Evolutionary conservation across 164 flowering plant genomes (phyloP), one percentile per base, ranked within the genome.

Genomic region (Chimonanthus salicifolius): DNA sequence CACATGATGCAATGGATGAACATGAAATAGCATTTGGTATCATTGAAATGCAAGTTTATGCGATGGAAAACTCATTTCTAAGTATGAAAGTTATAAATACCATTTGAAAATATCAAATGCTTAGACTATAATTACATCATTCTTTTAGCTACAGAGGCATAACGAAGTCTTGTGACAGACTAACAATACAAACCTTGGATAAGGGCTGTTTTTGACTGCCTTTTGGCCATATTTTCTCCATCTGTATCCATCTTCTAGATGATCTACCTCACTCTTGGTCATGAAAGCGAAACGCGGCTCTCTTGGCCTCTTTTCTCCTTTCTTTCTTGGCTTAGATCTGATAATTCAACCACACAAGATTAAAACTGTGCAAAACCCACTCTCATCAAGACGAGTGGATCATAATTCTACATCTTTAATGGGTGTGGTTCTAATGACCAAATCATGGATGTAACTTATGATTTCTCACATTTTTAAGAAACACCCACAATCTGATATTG

Each of bases 141-240:
- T 54, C 60, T 10, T 10, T 54, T 54, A 3, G 49, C 65, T n/a
- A 63, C 33, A 63, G 66, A 18, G 1, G 45, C 68, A 45, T 33
- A 43, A 7, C 4, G 48, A 45, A 13, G 9, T 66, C 46, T 44
- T 43, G 16, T 45, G n/a, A 66, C 6, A 64, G 21, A n/a, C 13
- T 15, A 18, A 58, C 10, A 58, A 64, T 1, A 70, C 63, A 45
- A 70, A 90, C 95, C 95, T 90, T 51, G 95, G 95, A 83, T 84
- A 88, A 74, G 90, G 87, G 82, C 95, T 90, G 64, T 90, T 87
- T 78, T 90, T 89, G 69, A 89, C 93, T 54, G 96, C 92, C 68
- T 90, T 90, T 75, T 90, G 93, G 49, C 96, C 96, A 72, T 90
- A 90, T 78, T 90, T 90, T 83, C 95, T 86, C 95, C 95, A 91